Evolutionary conservation across 1,284 basidiomycete species (phyloP).

Genomic region (Puccinia polysora): DNA sequence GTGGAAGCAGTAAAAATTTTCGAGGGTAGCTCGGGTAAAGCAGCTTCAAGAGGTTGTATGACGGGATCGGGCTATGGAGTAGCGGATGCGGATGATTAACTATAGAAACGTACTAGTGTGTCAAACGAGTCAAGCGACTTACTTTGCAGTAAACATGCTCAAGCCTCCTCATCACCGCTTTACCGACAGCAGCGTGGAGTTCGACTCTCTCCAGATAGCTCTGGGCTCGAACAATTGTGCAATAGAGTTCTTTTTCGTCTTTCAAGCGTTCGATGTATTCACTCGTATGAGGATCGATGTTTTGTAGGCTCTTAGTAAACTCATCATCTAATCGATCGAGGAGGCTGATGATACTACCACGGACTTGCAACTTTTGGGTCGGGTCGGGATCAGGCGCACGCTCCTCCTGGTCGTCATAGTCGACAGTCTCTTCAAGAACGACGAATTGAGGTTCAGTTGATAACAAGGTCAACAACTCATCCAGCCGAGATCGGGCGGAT

Average conservation of each 20-base stretch:
- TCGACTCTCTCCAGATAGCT: conserved; percentile 78
- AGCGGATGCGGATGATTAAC: neutral
- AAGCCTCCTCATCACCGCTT: conserved; percentile 87
- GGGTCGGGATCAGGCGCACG: conserved; percentile 64
- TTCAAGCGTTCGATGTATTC: conserved; percentile 95
- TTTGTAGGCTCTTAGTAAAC: conserved; percentile 95
- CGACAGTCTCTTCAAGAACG: conserved; percentile 73
- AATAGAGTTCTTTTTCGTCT: conserved; percentile 91
- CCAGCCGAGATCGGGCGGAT: conserved; percentile 78
- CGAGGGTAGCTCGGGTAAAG: conserved; percentile 57
- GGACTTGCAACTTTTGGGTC: conserved; percentile 61
- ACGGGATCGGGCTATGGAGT: conserved; percentile 76
- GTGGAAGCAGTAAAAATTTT: conserved; percentile 60
- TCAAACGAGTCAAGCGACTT: conserved; percentile 44
- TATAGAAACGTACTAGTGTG: neutral
- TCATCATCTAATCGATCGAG: conserved; percentile 97
- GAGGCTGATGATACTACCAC: conserved; percentile 88
- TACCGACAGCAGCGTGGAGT: conserved; percentile 71
- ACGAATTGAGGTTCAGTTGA: conserved; percentile 68
- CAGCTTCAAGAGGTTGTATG: conserved; percentile 79
- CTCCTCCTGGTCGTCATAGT: conserved; percentile 88
- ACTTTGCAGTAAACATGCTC: conserved; percentile 99
- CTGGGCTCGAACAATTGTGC: conserved; percentile 85
- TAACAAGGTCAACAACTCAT: conserved; percentile 76
- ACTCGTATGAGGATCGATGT: conserved; percentile 95